Base-by-base conservation (phyloP, 1,139 yeast genomes). In the Pichia sp. region DNA sequence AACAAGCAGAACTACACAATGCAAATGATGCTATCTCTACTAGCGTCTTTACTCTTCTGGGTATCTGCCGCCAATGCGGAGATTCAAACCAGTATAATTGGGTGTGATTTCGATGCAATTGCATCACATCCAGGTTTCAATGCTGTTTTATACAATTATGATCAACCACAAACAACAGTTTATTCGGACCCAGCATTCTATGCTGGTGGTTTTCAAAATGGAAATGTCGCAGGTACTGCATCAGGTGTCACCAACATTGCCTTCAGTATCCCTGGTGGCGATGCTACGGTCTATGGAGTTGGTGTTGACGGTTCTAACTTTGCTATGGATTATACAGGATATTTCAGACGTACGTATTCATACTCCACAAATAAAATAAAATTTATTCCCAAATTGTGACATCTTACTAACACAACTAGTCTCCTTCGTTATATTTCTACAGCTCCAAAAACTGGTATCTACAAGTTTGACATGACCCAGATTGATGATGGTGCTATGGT, bases 401-500 rank as follows among this genome's bases (percentile, higher is more conserved):
- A 12, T 8, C 13, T 6, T 25, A 13, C 24, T 21, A 20, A 19
- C 27, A 19, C n/a, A 16, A 12, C 22, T 28, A 2, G 16, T 25
- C 12, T 12, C 22, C 22, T 21, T 21, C 11, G 8, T 25, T 5
- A 23, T 23, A 11, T 9, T 6, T n/a, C 14, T 26, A 17, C 19
- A 38, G 46, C 60, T 10, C 29, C 29, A 3, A 26, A 27, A 13
- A 35, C 49, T 15, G 62, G 62, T 37, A 26, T 43, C 5, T 56
- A 55, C 31, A 42, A 43, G 4, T 46, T 58, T 20, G 18, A 34
- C 3, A 19, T 53, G 5, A 26, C 29, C 14, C 15, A 32, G 3
- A 45, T 46, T 25, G 62, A 58, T 41, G 59, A 58, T 38, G 43
- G 49, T 21, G 53, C 47, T 3, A 40, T 46, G 39, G 39, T 56